Percentiles rank a stretch among this genome's conserved stretches.
Conservation (phyloP, 768 basidiomycete species). For the Gymnopilus junonius region DNA sequence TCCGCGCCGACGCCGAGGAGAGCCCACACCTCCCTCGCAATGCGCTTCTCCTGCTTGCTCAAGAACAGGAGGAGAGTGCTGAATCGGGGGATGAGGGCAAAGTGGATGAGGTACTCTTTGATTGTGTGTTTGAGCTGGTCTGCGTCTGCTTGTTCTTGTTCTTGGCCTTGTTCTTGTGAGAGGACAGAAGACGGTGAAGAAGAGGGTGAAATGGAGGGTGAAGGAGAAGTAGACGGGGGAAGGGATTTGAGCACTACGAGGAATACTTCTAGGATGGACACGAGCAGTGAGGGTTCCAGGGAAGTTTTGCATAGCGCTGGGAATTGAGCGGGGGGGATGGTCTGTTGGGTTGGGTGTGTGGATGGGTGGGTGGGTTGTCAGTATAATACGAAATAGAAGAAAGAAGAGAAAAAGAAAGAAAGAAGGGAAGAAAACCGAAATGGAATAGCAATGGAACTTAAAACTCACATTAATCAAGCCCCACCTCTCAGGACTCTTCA, state of each 20-base stretch:
- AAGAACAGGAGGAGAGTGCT: slow-evolving; percentile 67
- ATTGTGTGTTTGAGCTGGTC: no score
- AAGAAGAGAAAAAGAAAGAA: background rate
- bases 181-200: no score
- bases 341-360: slow-evolving; percentile 36
- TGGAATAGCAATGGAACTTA: background rate
- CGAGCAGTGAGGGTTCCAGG: slow-evolving; percentile 67
- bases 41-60: slow-evolving; percentile 53
- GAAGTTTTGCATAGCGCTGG: slow-evolving; percentile 71
- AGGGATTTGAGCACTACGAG: slow-evolving; percentile 26
- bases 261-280: slow-evolving; percentile 60
- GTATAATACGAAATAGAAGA: background rate
- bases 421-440: background rate
- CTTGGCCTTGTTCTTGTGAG: slow-evolving; percentile 4
- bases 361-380: no score
- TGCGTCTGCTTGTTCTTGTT: slow-evolving; percentile 20
- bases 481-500: slow-evolving; percentile 51
- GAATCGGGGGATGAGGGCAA: slow-evolving; percentile 64
- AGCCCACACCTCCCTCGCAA: slow-evolving; percentile 52
- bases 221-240: background rate
- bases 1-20: slow-evolving; percentile 36
- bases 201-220: no score
- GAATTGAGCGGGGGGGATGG: slow-evolving; percentile 55
- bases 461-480: slow-evolving; percentile 57
- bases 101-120: slow-evolving; percentile 53